Evolutionary conservation across 495 filamentous ascomycete genomes (phyloP).

Genomic region (Copromyces sp.): DNA sequence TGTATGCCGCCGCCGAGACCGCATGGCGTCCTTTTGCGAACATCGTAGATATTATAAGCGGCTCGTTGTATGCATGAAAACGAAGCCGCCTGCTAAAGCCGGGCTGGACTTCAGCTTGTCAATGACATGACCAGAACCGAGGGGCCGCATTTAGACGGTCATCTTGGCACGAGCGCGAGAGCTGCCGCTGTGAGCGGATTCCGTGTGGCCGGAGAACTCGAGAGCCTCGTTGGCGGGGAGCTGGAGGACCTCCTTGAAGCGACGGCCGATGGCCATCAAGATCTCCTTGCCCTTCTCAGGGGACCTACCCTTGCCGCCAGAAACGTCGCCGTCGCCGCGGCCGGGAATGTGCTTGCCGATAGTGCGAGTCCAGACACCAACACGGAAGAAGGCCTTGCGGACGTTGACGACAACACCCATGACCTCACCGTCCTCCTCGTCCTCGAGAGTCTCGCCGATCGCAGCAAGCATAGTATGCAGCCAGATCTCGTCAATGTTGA

Average conservation of each 20-base stretch:
- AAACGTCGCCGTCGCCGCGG: conserved; percentile 58
- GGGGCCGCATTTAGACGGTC: conserved; percentile 46
- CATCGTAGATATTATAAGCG: background rate
- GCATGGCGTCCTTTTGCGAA: background rate
- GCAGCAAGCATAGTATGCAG: conserved; percentile 92
- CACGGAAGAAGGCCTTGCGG: conserved; percentile 92
- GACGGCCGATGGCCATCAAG: conserved; percentile 68
- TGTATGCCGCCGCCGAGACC: background rate
- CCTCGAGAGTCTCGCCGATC: conserved; percentile 95
- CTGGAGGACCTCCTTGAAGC: conserved; percentile 84
- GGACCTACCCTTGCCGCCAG: conserved; percentile 58
- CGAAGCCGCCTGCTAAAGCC: background rate
- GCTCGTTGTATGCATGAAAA: background rate
- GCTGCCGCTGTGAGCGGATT: conserved; percentile 83
- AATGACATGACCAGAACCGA: background rate
- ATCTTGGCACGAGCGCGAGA: conserved; percentile 93
- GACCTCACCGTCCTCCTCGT: conserved; percentile 88
- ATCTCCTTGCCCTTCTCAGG: conserved; percentile 74
- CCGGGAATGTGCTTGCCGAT: conserved; percentile 71
- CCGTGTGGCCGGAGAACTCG: conserved; percentile 95
- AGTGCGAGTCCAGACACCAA: conserved; percentile 86
- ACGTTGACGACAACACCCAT: conserved; percentile 99
- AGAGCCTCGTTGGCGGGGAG: conserved; percentile 63
- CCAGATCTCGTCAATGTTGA: conserved; percentile 93
- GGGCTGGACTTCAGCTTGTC: background rate